These are phyloP conservation scores for Ophiocordyceps unilateralis DNA, from an alignment of 2,329 filamentous ascomycete genomes.

Conservation along the genomic window DNA sequence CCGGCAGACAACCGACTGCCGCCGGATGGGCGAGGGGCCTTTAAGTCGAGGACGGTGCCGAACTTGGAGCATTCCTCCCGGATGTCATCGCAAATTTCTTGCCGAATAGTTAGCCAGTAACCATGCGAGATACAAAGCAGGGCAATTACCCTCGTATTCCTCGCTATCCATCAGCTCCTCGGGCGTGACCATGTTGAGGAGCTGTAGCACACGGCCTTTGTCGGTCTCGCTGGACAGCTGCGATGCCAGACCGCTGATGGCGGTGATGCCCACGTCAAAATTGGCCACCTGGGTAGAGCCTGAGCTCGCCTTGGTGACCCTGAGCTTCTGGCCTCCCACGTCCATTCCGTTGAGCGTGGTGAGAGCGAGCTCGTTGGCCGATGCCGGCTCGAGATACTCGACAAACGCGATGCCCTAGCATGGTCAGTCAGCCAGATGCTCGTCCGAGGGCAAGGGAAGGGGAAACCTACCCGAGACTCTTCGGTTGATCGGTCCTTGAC, in stretches of 20 bases:
- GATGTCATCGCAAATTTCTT: slow-evolving; percentile 94
- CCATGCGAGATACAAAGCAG: not conserved
- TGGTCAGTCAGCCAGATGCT: not conserved
- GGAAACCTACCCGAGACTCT: slow-evolving; percentile 55
- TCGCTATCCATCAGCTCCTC: slow-evolving; percentile 89
- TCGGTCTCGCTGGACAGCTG: slow-evolving; percentile 68
- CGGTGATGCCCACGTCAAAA: slow-evolving; percentile 89
- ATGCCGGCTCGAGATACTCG: slow-evolving; percentile 64
- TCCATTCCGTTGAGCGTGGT: slow-evolving; percentile 89
- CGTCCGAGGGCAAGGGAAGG: not conserved
- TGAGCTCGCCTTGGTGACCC: slow-evolving; percentile 76
- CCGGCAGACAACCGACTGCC: slow-evolving; percentile 72
- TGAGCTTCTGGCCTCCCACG: slow-evolving; percentile 70
- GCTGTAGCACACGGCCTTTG: slow-evolving; percentile 67
- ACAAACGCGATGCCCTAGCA: slow-evolving; percentile 83
- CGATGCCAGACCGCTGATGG: slow-evolving; percentile 93
- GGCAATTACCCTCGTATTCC: slow-evolving; percentile 70
- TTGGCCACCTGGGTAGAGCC: slow-evolving; percentile 85
- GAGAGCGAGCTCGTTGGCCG: slow-evolving; percentile 65
- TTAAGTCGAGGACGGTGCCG: slow-evolving; percentile 70
- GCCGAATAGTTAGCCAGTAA: not conserved
- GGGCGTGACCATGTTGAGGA: slow-evolving; percentile 96
- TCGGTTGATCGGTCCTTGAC: slow-evolving; percentile 76
- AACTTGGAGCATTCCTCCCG: slow-evolving; percentile 87
- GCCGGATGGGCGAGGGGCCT: slow-evolving; percentile 75